These are phyloP conservation scores for Yamadazyma philogaea DNA, from an alignment of 805 yeast genomes.

Conservation along the genomic window DNA sequence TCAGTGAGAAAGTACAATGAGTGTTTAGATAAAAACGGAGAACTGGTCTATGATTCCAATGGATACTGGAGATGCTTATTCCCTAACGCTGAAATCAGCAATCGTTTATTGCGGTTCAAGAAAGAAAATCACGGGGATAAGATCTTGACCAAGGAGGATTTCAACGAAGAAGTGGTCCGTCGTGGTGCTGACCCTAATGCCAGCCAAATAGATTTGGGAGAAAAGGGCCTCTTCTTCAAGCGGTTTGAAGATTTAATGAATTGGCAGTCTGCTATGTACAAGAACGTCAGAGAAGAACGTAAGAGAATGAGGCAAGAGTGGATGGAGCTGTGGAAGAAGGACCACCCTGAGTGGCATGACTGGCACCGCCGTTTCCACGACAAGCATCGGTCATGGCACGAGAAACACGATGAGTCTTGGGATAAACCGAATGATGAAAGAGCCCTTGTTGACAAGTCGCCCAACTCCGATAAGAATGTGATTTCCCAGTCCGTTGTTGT, in stretches of 20 bases:
- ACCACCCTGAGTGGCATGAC: constrained; percentile 4
- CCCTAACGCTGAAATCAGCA: constrained; percentile 48
- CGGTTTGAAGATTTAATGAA: constrained; percentile 62
- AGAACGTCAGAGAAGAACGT: constrained; percentile 35
- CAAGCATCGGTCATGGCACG: constrained; percentile 1
- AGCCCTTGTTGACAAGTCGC: neutral
- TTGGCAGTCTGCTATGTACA: constrained; percentile 61
- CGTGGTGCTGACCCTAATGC: constrained; percentile 11
- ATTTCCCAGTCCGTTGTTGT: constrained; percentile 11
- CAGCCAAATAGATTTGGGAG: constrained; percentile 36
- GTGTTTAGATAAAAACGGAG: constrained; percentile 65
- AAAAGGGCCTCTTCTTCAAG: constrained; percentile 58
- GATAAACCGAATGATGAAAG: neutral
- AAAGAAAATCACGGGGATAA: constrained; percentile 22
- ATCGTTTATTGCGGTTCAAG: constrained; percentile 28
- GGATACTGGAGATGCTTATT: constrained; percentile 93
- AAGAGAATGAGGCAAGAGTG: neutral
- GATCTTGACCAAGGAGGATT: constrained; percentile 57
- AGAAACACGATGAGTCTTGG: neutral
- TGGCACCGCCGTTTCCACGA: neutral
- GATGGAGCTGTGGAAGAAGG: constrained; percentile 1
- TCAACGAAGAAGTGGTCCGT: constrained; percentile 31
- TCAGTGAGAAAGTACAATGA: constrained; percentile 53
- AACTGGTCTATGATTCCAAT: constrained; percentile 74
- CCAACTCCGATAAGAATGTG: constrained; percentile 1